These are phyloP conservation scores for Penicillium psychrosexuale DNA, from an alignment of 2,329 filamentous ascomycete genomes.

Conservation along the genomic window DNA sequence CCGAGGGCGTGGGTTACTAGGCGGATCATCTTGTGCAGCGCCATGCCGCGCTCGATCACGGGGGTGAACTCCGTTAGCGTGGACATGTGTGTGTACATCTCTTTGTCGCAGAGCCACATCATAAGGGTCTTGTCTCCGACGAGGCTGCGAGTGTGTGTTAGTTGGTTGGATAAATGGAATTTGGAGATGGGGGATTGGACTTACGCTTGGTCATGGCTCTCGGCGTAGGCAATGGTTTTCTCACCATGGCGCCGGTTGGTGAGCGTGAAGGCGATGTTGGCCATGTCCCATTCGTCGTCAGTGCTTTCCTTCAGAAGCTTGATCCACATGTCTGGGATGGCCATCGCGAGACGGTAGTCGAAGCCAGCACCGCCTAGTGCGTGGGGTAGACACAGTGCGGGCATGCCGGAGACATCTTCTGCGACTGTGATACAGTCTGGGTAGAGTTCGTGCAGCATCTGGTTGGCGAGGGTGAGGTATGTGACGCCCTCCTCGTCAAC, in stretches of 20 bases:
- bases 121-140: slow-evolving; percentile 96
- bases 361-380: slow-evolving; percentile 90
- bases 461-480: slow-evolving; percentile 94
- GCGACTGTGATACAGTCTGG: slow-evolving; percentile 86
- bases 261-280: slow-evolving; percentile 76
- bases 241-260: slow-evolving; percentile 93
- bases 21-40: slow-evolving; percentile 96
- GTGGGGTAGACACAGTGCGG: slow-evolving; percentile 83
- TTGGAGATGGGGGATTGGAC: slow-evolving; percentile 38
- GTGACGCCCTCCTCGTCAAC: slow-evolving; percentile 93
- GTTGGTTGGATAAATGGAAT: neutral
- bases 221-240: slow-evolving; percentile 96
- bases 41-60: slow-evolving; percentile 84
- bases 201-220: slow-evolving; percentile 96
- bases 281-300: slow-evolving; percentile 90
- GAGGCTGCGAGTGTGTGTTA: slow-evolving; percentile 54
- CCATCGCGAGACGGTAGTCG: slow-evolving; percentile 96
- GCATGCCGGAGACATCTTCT: slow-evolving; percentile 98
- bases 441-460: slow-evolving; percentile 89
- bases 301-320: slow-evolving; percentile 93
- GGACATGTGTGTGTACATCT: slow-evolving; percentile 99
- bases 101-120: slow-evolving; percentile 96
- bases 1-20: slow-evolving; percentile 87
- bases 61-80: slow-evolving; percentile 76
- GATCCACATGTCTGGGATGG: slow-evolving; percentile 98